Evolutionary conservation across 176 grass and related monocot species (phyloP), one percentile per base, ranked within the genome.

Genomic region (Panicum miliaceum): DNA sequence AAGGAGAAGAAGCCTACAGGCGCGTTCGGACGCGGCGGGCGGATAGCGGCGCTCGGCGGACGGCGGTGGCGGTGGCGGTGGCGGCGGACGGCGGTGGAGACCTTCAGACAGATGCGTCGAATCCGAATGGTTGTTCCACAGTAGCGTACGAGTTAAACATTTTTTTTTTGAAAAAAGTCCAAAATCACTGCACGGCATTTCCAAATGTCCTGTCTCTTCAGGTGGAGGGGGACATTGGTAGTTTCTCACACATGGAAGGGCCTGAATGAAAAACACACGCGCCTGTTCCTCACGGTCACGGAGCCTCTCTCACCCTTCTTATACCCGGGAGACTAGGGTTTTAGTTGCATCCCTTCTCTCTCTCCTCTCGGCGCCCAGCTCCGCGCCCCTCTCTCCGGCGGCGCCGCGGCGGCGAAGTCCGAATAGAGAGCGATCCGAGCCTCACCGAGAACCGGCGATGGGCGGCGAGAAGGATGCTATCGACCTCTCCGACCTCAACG

Each of bases 401-500:
- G 82, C 86, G 71, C 59, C 89, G 75, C 53, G 15, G 60, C 75
- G 75, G 23, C 43, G 41, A 83, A 73, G 15, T 46, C 45, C 57
- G 63, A 74, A 73, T 73, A 14, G 22, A 59, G 53, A 36, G 68
- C 68, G 75, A 62, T 29, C 35, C 38, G 41, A 59, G 22, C 65
- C 79, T 64, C 75, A 51, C 35, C 68, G 64, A 69, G 64, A 32
- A 40, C 25, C 59, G 34, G 71, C 80, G 45, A 97, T 97, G 92
- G 86, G 75, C 51, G 87, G 90, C 68, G 84, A 90, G 75, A 97
- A 92, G 85, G 85, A 88, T 7, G 67, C 22, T 40, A 7, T 94
- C 13, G 78, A 92, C 64, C 80, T 90, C 26, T 81, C 89, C 83
- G 89, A 94, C 89, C 90, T 97, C 85, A 92, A 67, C 60, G 53